Evolutionary conservation across 257 asterid species (phyloP).

Genomic region (Cynanchum wilfordii): DNA sequence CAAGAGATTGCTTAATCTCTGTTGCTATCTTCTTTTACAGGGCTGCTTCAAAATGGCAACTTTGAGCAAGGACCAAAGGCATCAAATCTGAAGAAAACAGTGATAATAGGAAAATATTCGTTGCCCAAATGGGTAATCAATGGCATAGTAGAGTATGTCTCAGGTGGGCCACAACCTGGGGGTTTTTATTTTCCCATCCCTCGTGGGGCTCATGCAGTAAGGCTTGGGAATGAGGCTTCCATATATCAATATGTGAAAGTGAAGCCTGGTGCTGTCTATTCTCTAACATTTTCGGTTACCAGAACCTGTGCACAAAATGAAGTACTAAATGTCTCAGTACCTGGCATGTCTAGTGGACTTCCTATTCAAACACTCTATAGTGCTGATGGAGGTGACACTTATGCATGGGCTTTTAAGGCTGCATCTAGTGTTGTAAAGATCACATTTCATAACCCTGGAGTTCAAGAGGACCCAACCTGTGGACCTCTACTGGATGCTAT

Average conservation of each 20-base stretch:
- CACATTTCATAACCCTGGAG: constrained; percentile 64
- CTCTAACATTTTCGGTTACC: constrained; percentile 65
- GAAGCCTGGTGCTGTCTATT: constrained; percentile 31
- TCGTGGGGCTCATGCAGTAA: constrained; percentile 62
- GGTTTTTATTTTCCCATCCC: constrained; percentile 61
- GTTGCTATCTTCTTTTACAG: constrained; percentile 22
- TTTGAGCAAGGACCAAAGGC: constrained; percentile 60
- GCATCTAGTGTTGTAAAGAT: constrained; percentile 43
- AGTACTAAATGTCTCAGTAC: constrained; percentile 47
- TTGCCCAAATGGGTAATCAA: constrained; percentile 69
- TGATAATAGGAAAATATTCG: constrained; percentile 54
- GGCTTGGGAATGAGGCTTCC: constrained; percentile 75
- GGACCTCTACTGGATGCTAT: constrained; percentile 73
- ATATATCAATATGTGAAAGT: constrained; percentile 47
- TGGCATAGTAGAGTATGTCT: constrained; percentile 62
- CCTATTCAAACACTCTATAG: constrained; percentile 72
- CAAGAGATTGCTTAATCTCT: background rate
- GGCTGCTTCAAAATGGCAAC: constrained; percentile 56
- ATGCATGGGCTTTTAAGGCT: constrained; percentile 73
- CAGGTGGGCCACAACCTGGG: constrained; percentile 75
- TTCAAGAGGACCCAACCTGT: constrained; percentile 74
- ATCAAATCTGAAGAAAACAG: constrained; percentile 47
- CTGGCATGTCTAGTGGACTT: constrained; percentile 48
- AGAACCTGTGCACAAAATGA: constrained; percentile 83
- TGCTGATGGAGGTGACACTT: constrained; percentile 69